phyloP scores from a whole-genome alignment of 179 eudicot genomes.

The Silene coronaria region DNA sequence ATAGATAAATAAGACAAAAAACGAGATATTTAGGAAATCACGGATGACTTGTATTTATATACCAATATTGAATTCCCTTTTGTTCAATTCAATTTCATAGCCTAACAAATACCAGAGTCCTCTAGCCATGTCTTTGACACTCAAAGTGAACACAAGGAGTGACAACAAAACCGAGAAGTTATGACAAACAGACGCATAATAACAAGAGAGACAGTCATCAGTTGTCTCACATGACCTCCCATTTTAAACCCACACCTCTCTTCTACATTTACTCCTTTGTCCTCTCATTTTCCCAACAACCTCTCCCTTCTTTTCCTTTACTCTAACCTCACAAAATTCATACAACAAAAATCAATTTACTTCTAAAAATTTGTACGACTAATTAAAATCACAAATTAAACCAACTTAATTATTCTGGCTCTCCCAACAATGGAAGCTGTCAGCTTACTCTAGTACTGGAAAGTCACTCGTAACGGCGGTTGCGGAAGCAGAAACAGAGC shows the following conservation, averaged over 20 bases:
- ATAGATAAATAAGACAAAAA: no score
- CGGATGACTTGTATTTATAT: no score
- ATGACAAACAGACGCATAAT: background rate
- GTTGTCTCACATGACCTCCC: slow-evolving; percentile 8
- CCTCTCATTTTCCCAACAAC: background rate
- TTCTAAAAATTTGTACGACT: no score
- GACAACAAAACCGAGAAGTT: background rate
- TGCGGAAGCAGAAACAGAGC: background rate
- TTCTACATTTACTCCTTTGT: background rate
- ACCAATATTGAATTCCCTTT: no score
- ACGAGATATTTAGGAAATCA: no score
- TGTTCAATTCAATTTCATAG: no score
- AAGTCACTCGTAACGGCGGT: slow-evolving; percentile 23
- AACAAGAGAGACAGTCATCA: background rate
- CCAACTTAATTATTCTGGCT: slow-evolving; percentile 44
- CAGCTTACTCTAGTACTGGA: slow-evolving; percentile 70
- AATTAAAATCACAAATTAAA: background rate
- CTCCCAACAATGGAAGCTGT: slow-evolving; percentile 79
- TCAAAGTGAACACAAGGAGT: background rate
- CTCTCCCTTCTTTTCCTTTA: no score
- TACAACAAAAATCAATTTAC: no score
- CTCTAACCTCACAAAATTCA: no score
- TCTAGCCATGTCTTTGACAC: background rate
- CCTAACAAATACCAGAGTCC: no score
- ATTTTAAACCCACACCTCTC: background rate